A percentile compares a stretch with the other conserved stretches of the same genome.
These are phyloP conservation scores for Leccinum subgranulosum DNA, from an alignment of 768 basidiomycete species.

Conservation along the genomic window DNA sequence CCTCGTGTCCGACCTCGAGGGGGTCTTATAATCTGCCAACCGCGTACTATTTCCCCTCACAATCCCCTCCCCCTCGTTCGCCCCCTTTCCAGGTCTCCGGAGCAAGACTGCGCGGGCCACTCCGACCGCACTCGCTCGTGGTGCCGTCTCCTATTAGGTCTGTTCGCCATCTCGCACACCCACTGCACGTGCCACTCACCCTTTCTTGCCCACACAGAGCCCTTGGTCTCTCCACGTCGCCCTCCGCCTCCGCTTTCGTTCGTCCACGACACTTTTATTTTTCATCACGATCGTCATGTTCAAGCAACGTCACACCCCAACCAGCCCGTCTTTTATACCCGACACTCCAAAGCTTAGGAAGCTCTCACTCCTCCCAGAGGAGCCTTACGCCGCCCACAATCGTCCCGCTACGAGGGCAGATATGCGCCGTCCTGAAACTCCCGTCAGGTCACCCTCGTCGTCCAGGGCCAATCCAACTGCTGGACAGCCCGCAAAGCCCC, in stretches of 20 bases:
- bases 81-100: conserved; percentile 13
- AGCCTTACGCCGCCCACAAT: conserved; percentile 3
- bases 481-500: conserved; percentile 22
- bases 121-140: conserved; percentile 14
- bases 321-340: conserved; percentile 16
- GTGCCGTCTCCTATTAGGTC: conserved; percentile 15
- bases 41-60: neutral
- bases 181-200: neutral
- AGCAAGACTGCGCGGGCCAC: conserved; percentile 25
- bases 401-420: conserved; percentile 16
- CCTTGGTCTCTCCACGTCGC: neutral
- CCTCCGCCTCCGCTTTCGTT: conserved; percentile 11
- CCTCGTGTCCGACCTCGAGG: conserved; percentile 31
- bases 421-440: conserved; percentile 19
- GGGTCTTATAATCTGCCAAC: conserved; percentile 16
- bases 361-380: conserved; percentile 19
- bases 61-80: conserved; percentile 9
- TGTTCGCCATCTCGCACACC: neutral
- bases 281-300: conserved; percentile 29
- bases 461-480: conserved; percentile 21
- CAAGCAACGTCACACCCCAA: conserved; percentile 15
- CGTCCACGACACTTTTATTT: conserved; percentile 15
- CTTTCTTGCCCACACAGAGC: conserved; percentile 1
- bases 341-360: conserved; percentile 20
- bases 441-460: conserved; percentile 11